Conservation (phyloP, 2,329 filamentous ascomycete species). For the Ophiostoma pallidulum region DNA sequence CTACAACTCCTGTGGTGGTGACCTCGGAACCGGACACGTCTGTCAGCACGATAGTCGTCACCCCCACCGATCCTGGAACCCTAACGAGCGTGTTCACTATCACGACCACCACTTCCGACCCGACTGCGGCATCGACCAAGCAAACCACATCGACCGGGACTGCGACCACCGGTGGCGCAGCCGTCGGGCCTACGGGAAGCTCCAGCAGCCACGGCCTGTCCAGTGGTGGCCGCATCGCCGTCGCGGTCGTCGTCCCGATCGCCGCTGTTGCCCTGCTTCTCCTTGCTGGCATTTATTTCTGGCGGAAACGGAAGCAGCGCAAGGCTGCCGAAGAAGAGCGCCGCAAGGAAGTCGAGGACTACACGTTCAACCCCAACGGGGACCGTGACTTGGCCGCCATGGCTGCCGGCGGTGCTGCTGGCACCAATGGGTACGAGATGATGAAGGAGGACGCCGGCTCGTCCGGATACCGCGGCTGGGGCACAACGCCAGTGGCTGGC, state of each 20-base stretch:
- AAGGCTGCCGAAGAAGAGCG: conserved; percentile 80
- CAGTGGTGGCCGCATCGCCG: conserved; percentile 66
- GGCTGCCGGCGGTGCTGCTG: conserved; percentile 26
- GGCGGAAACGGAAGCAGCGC: conserved; percentile 78
- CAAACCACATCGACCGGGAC: conserved; percentile 4
- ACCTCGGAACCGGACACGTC: conserved; percentile 9
- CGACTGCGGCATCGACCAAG: conserved; percentile 19
- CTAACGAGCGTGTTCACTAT: conserved; percentile 16
- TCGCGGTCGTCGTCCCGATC: conserved; percentile 90
- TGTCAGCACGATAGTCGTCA: conserved; percentile 27
- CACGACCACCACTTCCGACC: conserved; percentile 11
- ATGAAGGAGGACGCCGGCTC: conserved; percentile 67
- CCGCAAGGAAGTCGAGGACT: conserved; percentile 94
- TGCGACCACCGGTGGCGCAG: conserved; percentile 20
- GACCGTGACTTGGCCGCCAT: conserved; percentile 64
- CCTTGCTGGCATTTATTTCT: conserved; percentile 68
- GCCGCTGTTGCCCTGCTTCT: conserved; percentile 76
- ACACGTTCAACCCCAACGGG: conserved; percentile 94
- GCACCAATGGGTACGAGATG: conserved; percentile 50
- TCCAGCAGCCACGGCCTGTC: conserved; percentile 37
- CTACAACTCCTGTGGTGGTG: conserved; percentile 4
- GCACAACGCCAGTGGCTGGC: conserved; percentile 59
- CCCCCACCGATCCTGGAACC: conserved; percentile 4
- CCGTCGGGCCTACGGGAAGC: conserved; percentile 22
- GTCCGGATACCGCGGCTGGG: conserved; percentile 90